Base-by-base conservation (phyloP, 768 basidiomycete genomes). In the Collybia mongolica region DNA sequence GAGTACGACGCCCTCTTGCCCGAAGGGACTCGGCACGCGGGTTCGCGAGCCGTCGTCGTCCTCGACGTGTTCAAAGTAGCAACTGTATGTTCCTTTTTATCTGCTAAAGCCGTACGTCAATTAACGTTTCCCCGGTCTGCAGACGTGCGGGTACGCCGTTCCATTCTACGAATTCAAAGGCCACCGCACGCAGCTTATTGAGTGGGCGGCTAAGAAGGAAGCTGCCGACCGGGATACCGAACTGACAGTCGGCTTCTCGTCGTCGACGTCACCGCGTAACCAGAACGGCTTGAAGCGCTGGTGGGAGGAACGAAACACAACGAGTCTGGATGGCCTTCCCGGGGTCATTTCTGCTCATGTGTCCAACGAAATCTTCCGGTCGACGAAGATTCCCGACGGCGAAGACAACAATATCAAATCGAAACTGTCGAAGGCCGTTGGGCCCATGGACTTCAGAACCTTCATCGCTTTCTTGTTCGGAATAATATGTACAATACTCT, bases 81-180 rank as follows among this genome's bases (percentile, higher is more conserved):
- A 41, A 73, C 73, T 3, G 79, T 77, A 54, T 56, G 73, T 59
- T 36, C 40, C 42, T 46, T 36, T 15, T 11, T 36, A 9, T 18
- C 17, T 24, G 6, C 36, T 24, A 43, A 52, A 15, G 14, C 12
- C 5, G 37, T 20, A 6, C 14, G 26, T 44, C 19, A 39, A 47
- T 44, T 9, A 29, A 48, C 35, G 22, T 18, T 54, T 7, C 22
- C 29, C 45, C 23, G 29, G 29, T 38, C 17, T 47, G 43, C 52
- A 87, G 86, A 85, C 84, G 6, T 88, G 84, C 56, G 86, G 86
- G 24, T 88, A 76, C 56, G 75, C 78, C 0, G 78, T 87, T 19
- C 86, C 87, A 2, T 75, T 75, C 57, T 86, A 80, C 59, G 70
- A 74, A 49, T 88, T 80, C 65, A 65, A 78, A 41, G 66, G 71